Evolutionary conservation across 1,139 yeast species (phyloP), one percentile per base, ranked within the genome.

Genomic region (Citeromyces hawaiiensis): DNA sequence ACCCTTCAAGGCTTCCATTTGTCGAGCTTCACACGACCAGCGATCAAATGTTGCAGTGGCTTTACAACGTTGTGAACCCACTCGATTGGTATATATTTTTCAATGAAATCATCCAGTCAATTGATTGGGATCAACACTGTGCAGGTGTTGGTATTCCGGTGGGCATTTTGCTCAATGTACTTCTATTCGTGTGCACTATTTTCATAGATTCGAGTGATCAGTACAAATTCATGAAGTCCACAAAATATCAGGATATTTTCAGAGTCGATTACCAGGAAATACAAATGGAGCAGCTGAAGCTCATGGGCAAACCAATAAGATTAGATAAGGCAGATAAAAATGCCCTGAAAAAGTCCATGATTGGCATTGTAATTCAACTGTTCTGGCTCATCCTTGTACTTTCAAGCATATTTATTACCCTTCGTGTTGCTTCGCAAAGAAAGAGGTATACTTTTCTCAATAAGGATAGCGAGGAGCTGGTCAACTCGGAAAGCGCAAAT

Each of bases 401-500:
- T 10, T 16, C 13, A 10, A 30, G 34, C 34, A 30, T 30, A 30
- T 10, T 30, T 14, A 16, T 30, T 7, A 30, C 16, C 17, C 17
- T 16, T 30, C 34, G 15, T 30, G 34, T 30, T 14, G 34, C 34
- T 7, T 30, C 34, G 7, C 34, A 16, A 10, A 7, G 17, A 10
- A 30, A 16, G 9, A 30, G 34, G 17, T 30, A 30, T n/a, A 9
- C 34, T 3, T 30, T 30, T n/a, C 34, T 30, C 34, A 13, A 30
- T 16, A 30, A 30, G 34, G 34, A 30, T 13, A 30, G 34, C 17
- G 34, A 30, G 9, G 34, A 30, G 10, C 34, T 30, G 7, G 34
- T 30, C 16, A 30, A 30, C 34, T 30, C 34, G 8, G 34, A 30
- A 16, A 30, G 34, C 17, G 34, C 34, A 16, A 30, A 13, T 30